These are phyloP conservation scores for Amaranthus hypochondriacus DNA, from an alignment of 148 eudicot species.

Conservation along the genomic window DNA sequence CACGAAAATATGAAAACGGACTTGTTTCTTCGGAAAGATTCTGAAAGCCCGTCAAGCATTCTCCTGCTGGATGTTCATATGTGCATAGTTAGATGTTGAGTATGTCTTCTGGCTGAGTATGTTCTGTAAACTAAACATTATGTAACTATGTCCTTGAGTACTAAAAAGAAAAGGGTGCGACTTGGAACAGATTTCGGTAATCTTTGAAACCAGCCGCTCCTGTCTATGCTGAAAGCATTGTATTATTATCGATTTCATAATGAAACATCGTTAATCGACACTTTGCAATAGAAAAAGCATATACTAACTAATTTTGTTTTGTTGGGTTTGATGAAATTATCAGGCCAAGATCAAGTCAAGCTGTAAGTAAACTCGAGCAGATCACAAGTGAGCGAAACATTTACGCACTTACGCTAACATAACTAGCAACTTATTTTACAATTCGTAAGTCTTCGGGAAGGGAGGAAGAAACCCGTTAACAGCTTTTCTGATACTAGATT, in stretches of 20 bases:
- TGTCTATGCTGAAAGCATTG: neutral
- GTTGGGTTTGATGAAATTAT: neutral
- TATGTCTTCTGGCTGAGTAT: neutral
- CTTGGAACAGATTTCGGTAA: too few relatives aligned
- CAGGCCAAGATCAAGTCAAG: neutral
- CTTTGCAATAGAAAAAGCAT: neutral
- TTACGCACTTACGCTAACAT: neutral
- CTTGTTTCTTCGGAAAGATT: neutral
- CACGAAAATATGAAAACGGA: neutral
- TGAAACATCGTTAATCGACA: neutral
- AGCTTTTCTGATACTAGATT: neutral
- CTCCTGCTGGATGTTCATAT: neutral
- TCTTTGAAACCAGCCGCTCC: neutral
- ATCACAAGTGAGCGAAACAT: neutral
- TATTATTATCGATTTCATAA: neutral
- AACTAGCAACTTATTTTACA: neutral
- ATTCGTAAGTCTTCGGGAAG: neutral
- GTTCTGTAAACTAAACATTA: too few relatives aligned
- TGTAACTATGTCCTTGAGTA: too few relatives aligned
- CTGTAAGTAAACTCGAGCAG: neutral
- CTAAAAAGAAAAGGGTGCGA: too few relatives aligned
- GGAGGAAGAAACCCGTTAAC: slow-evolving; percentile 1
- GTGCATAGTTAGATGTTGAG: neutral
- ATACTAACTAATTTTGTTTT: neutral
- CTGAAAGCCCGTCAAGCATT: neutral